Percentiles rank a stretch among this genome's conserved stretches.
Conservation (phyloP, 2,329 filamentous ascomycete genomes). For the Plenodomus biglobosus region DNA sequence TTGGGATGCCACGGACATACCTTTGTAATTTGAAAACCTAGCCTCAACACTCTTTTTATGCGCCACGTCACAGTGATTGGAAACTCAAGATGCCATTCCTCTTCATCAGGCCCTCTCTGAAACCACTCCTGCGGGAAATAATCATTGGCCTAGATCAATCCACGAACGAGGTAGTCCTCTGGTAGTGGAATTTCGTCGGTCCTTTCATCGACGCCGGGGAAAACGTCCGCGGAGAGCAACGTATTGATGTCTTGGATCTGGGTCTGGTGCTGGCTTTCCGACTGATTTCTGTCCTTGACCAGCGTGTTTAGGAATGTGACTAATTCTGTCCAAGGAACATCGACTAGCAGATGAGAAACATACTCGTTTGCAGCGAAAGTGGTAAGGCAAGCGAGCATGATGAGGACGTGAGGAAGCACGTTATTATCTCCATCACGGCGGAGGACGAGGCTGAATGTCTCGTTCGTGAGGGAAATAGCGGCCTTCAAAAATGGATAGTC, state of each 20-base stretch:
- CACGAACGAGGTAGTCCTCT: slow-evolving; percentile 69
- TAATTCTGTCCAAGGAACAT: slow-evolving; percentile 58
- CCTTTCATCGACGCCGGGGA: slow-evolving; percentile 49
- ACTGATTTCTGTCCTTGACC: slow-evolving; percentile 38
- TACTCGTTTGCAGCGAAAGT: slow-evolving; percentile 42
- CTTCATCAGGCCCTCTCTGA: slow-evolving; percentile 62
- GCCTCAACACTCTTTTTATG: slow-evolving; percentile 61
- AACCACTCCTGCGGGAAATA: slow-evolving; percentile 66
- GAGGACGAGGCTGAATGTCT: slow-evolving; percentile 54
- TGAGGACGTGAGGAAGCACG: slow-evolving; percentile 64
- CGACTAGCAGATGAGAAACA: slow-evolving; percentile 31
- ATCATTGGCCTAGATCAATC: slow-evolving; percentile 61
- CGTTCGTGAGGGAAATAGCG: slow-evolving; percentile 48
- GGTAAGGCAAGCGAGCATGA: slow-evolving; percentile 62
- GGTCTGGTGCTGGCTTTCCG: slow-evolving; percentile 2
- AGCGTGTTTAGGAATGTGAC: slow-evolving; percentile 58
- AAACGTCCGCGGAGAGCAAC: slow-evolving; percentile 36
- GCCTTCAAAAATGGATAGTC: slow-evolving; percentile 26
- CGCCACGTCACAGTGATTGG: slow-evolving; percentile 62
- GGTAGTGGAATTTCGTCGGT: slow-evolving; percentile 59
- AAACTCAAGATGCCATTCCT: slow-evolving; percentile 65
- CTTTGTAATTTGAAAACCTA: slow-evolving; percentile 52
- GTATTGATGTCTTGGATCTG: slow-evolving; percentile 35
- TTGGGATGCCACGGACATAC: not conserved
- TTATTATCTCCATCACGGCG: slow-evolving; percentile 59